Conservation (phyloP, 2,329 filamentous ascomycete genomes). For the Neofusicoccum kwambonambiense region DNA sequence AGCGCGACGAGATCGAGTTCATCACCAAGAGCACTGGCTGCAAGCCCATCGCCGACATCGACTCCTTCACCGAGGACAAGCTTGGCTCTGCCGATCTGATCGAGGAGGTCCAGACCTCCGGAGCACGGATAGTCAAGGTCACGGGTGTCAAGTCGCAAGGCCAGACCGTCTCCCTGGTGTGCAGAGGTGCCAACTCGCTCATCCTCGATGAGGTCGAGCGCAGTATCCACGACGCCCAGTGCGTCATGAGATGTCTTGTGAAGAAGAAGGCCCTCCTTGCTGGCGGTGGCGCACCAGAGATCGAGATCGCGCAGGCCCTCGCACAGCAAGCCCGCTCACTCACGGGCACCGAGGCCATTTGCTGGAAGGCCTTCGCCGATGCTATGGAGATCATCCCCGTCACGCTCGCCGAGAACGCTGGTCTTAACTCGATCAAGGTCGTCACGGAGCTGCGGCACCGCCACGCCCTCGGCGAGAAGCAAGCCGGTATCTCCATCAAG, state of each 20-base stretch:
- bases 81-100: conserved; percentile 89
- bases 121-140: conserved; percentile 91
- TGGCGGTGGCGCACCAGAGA: conserved; percentile 92
- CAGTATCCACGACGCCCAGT: conserved; percentile 93
- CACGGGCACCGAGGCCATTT: conserved; percentile 91
- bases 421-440: conserved; percentile 97
- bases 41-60: conserved; percentile 97
- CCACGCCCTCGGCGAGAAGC: conserved; percentile 92
- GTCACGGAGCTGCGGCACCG: conserved; percentile 93
- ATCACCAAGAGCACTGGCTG: conserved; percentile 99
- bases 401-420: conserved; percentile 94
- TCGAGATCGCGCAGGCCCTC: conserved; percentile 88
- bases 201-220: conserved; percentile 98
- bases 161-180: conserved; percentile 90
- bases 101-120: conserved; percentile 84
- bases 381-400: conserved; percentile 97
- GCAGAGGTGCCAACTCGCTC: conserved; percentile 87
- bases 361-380: conserved; percentile 98
- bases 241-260: conserved; percentile 93
- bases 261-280: conserved; percentile 99
- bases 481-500: conserved; percentile 97
- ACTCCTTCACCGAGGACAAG: conserved; percentile 98
- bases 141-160: conserved; percentile 82
- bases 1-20: conserved; percentile 98
- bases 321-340: conserved; percentile 78